phyloP scores from a whole-genome alignment of 768 basidiomycete genomes.

The Mycena venus region DNA sequence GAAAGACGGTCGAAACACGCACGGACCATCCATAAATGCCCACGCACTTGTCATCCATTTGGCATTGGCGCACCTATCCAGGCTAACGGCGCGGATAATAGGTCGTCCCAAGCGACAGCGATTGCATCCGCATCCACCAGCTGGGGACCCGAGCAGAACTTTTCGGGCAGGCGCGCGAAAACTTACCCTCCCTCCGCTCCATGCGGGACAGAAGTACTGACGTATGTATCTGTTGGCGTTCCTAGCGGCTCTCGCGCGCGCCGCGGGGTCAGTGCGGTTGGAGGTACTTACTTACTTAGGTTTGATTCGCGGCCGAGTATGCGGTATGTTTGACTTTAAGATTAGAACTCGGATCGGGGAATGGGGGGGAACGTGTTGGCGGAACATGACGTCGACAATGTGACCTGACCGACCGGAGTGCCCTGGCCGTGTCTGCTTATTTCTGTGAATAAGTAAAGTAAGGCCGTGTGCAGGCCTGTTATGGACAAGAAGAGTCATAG shows the following conservation, averaged over 20 bases:
- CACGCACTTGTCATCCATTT: too few relatives aligned
- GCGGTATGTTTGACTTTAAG: background rate
- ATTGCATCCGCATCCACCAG: background rate
- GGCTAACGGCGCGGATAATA: too few relatives aligned
- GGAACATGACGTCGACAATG: background rate
- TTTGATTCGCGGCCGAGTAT: too few relatives aligned
- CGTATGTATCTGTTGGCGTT: slow-evolving; percentile 4
- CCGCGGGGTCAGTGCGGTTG: background rate
- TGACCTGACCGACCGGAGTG: background rate
- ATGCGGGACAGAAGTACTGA: background rate
- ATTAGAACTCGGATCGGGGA: background rate
- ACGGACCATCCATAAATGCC: too few relatives aligned
- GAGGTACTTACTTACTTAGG: too few relatives aligned
- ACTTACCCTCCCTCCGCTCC: background rate
- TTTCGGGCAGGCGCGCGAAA: too few relatives aligned
- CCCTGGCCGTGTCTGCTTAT: background rate
- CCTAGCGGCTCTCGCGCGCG: background rate
- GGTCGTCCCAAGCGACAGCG: too few relatives aligned
- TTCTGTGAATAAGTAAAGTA: too few relatives aligned
- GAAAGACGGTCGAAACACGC: too few relatives aligned
- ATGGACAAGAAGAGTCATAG: too few relatives aligned
- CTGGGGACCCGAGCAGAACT: background rate
- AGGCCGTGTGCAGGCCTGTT: too few relatives aligned
- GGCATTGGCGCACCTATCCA: too few relatives aligned
- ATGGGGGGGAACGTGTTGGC: background rate